These are phyloP conservation scores for Colletotrichum sp. DNA, from an alignment of 2,329 filamentous ascomycete species.

Conservation along the genomic window DNA sequence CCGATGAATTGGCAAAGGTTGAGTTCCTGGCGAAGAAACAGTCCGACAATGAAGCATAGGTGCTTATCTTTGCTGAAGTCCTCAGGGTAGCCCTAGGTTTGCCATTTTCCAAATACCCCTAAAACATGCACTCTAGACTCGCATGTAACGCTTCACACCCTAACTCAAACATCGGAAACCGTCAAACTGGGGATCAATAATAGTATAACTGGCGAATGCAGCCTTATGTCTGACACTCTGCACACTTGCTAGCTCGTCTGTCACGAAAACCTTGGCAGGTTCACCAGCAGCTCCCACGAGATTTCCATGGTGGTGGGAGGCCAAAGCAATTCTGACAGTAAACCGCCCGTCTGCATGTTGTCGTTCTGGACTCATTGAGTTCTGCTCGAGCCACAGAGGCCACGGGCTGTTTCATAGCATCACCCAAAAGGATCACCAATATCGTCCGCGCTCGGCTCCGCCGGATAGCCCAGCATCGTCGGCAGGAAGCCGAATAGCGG, in stretches of 20 bases:
- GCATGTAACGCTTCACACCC: neutral
- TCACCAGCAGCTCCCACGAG: neutral
- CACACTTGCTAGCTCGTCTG: neutral
- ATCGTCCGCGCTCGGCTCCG: neutral
- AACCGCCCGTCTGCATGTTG: neutral
- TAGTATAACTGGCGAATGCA: neutral
- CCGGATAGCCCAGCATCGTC: neutral
- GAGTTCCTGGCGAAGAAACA: neutral
- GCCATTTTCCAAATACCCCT: neutral
- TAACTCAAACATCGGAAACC: rapidly evolving
- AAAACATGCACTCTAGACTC: neutral
- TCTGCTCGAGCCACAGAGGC: neutral
- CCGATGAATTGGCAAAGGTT: neutral
- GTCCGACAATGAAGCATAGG: neutral
- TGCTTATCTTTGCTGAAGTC: neutral
- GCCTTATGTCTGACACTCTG: neutral
- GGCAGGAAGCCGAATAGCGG: neutral
- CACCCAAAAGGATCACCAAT: neutral
- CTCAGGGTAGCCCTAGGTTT: neutral
- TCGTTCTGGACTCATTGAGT: neutral
- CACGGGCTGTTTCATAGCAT: neutral
- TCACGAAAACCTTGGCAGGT: neutral
- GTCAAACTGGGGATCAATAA: neutral
- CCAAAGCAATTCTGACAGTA: neutral
- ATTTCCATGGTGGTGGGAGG: neutral